Conservation (phyloP, 2,329 filamentous ascomycete genomes). For the Colletotrichum tabaci region DNA sequence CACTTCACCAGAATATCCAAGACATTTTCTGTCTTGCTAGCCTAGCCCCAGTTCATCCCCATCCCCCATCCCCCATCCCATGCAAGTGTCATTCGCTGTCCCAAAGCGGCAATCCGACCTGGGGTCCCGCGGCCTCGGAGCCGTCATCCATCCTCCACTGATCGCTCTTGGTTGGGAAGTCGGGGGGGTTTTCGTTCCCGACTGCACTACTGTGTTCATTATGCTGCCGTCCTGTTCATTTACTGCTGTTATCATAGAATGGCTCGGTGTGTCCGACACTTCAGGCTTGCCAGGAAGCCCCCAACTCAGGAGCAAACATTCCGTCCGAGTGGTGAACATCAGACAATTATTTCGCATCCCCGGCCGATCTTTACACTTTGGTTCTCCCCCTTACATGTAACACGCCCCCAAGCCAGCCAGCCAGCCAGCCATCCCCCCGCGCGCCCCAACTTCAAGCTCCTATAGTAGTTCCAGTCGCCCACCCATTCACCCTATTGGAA, state of each 20-base stretch:
- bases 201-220: background rate
- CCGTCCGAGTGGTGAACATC: slow-evolving; percentile 12
- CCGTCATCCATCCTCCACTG: slow-evolving; percentile 32
- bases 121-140: slow-evolving; percentile 36
- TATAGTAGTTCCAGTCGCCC: slow-evolving; percentile 10
- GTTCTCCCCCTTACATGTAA: slow-evolving; percentile 16
- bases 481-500: slow-evolving; percentile 18
- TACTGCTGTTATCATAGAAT: background rate
- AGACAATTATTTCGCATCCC: slow-evolving; percentile 9
- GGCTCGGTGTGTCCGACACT: background rate
- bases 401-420: background rate
- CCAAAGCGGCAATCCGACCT: slow-evolving; percentile 39
- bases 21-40: slow-evolving; percentile 10
- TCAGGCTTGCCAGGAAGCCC: background rate
- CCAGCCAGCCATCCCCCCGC: background rate
- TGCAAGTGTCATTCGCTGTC: slow-evolving; percentile 31
- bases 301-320: slow-evolving; percentile 16
- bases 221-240: background rate
- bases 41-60: slow-evolving; percentile 2
- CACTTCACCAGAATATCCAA: slow-evolving; percentile 20
- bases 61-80: background rate
- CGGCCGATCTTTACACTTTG: slow-evolving; percentile 21
- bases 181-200: background rate
- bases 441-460: slow-evolving; percentile 19
- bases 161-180: background rate